Evolutionary conservation across 176 grass and related monocot genomes (phyloP), one percentile per base, ranked within the genome.

Genomic region (Musa troglodytarum): DNA sequence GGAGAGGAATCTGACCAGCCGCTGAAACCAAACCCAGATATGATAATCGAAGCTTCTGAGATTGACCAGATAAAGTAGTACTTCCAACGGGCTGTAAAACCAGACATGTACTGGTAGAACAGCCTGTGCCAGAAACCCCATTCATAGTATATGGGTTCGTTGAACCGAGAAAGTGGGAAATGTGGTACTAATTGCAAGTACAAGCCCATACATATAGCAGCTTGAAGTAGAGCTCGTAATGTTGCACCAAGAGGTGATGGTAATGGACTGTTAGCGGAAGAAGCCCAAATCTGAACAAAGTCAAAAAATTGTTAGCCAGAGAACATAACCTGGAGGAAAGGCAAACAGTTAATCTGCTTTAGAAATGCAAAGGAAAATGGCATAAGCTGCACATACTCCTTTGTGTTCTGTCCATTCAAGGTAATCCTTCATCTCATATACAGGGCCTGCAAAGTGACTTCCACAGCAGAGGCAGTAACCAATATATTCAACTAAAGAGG

Each of bases 11-110:
- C 86, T 1, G 88, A 85, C 88, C 88, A 99, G 55, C 95, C 88
- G 12, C 82, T 82, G 83, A 99, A 99, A 54, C 95, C 90, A 62
- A 99, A 55, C 78, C 88, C 90, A 50, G 90, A 93, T 81, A 94
- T 89, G 83, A 94, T 86, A 74, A 92, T 78, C 49, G 88, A 77
- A 65, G 95, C 90, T 82, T 99, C 95, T 55, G 95, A 99, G 54
- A 99, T 80, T 72, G 95, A 99, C 95, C 95, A 99, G 82, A 99
- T 89, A 83, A 99, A 99, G 80, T 99, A 99, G 75, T 99, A 99
- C 82, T 99, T 99, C 95, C 95, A 99, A 65, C 95, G 86, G 69
- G 88, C 90, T 10, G 95, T 99, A 89, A 99, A 92, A 29, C 95
- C 95, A 64, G 90, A 99, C 95, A 99, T 99, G 88, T 94, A 94